Percentiles rank a stretch among this genome's conserved stretches.
These are phyloP conservation scores for Verticillium albo-atrum DNA, from an alignment of 2,329 filamentous ascomycete genomes.

Conservation along the genomic window DNA sequence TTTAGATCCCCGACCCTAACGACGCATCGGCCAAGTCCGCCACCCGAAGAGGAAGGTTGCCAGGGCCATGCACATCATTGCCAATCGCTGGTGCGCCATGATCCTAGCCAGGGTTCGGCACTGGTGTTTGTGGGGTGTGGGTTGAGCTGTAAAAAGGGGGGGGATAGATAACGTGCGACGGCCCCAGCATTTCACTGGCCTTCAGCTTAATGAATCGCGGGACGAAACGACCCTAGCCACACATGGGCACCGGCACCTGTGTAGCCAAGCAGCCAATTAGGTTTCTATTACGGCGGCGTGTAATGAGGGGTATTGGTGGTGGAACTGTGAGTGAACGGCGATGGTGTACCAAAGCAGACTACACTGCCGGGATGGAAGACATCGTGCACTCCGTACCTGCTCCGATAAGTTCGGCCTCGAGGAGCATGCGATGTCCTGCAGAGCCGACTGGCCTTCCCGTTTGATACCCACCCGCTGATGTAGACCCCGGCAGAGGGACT, in stretches of 20 bases:
- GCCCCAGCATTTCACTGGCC: background rate
- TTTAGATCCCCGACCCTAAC: background rate
- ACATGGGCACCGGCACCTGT: background rate
- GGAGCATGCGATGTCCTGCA: background rate
- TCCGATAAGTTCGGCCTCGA: background rate
- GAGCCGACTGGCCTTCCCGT: background rate
- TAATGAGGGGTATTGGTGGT: background rate
- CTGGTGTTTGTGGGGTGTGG: background rate
- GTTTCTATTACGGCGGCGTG: background rate
- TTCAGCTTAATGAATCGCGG: background rate
- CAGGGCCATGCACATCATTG: background rate
- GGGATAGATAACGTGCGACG: background rate
- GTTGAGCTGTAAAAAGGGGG: background rate
- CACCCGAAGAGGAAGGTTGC: background rate
- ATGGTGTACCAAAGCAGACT: background rate
- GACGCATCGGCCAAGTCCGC: background rate
- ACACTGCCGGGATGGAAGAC: background rate
- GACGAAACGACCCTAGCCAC: background rate
- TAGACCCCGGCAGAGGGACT: background rate
- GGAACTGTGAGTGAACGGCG: background rate
- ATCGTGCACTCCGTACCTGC: background rate
- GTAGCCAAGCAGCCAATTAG: background rate
- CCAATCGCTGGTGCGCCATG: background rate
- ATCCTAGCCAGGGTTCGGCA: background rate
- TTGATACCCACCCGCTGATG: background rate